Evolutionary conservation across 2,329 filamentous ascomycete genomes (phyloP).

Genomic region (Beauveria sp.): DNA sequence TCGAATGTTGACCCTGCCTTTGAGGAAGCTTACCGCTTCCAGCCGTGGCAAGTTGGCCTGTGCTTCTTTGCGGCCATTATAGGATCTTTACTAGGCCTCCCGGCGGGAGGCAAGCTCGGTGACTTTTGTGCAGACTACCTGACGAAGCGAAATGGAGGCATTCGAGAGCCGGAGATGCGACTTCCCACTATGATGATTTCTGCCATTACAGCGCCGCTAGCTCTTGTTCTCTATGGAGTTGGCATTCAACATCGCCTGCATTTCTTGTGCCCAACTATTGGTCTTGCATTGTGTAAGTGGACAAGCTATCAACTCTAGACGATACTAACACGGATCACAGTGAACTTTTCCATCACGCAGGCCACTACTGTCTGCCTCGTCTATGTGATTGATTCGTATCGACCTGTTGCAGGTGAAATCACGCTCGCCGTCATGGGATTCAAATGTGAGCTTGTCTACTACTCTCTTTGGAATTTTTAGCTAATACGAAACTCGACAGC

Average conservation of each 20-base stretch:
- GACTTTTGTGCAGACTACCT: conserved; percentile 40
- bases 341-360: conserved; percentile 49
- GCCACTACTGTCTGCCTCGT: conserved; percentile 48
- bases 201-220: conserved; percentile 25
- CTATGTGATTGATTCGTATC: conserved; percentile 44
- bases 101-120: conserved; percentile 39
- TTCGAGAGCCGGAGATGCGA: conserved; percentile 55
- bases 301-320: neutral
- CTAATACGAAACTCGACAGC: neutral
- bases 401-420: conserved; percentile 3
- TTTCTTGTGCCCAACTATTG: conserved; percentile 50
- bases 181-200: conserved; percentile 41
- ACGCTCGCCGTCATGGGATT: conserved; percentile 46
- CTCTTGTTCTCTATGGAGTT: conserved; percentile 38
- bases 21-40: conserved; percentile 32
- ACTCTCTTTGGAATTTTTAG: neutral
- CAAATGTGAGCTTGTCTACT: conserved; percentile 34
- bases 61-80: conserved; percentile 42
- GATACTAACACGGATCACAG: conserved; percentile 21
- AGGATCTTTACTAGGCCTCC: conserved; percentile 41
- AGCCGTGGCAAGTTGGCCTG: conserved; percentile 40
- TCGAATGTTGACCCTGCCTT: conserved; percentile 44
- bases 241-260: conserved; percentile 39
- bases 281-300: conserved; percentile 41
- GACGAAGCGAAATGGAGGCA: conserved; percentile 45